Evolutionary conservation across 2,329 filamentous ascomycete genomes (phyloP).

Genomic region (Bimuria novae-zelandiae): DNA sequence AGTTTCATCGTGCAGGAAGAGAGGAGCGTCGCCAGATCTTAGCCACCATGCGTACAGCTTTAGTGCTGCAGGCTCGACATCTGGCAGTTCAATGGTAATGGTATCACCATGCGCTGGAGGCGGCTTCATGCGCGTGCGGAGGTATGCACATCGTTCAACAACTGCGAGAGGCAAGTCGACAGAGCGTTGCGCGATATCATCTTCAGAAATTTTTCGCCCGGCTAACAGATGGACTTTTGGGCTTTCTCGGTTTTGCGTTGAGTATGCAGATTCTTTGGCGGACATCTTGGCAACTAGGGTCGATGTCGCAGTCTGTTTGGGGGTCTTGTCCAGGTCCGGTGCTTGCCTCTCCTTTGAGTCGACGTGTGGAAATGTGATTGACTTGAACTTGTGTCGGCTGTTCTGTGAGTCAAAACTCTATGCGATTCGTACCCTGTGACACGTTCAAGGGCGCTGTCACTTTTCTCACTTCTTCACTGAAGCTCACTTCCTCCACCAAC

Average conservation of each 20-base stretch:
- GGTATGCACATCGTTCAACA: constrained; percentile 14
- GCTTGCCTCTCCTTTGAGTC: neutral
- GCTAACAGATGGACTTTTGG: constrained; percentile 13
- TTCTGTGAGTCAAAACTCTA: neutral
- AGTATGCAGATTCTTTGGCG: neutral
- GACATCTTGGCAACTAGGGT: neutral
- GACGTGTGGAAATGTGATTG: neutral
- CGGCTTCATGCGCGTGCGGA: constrained; percentile 9
- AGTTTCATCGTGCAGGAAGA: neutral
- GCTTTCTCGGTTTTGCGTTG: neutral
- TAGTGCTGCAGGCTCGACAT: constrained; percentile 19
- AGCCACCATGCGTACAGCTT: constrained; percentile 21
- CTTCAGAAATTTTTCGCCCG: constrained; percentile 13
- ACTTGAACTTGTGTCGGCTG: neutral
- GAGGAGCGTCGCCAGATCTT: neutral
- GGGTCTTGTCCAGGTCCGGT: too few species aligned
- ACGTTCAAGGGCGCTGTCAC: neutral
- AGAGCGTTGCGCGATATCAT: constrained; percentile 10
- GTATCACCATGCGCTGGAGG: neutral
- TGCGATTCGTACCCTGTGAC: neutral
- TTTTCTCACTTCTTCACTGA: neutral
- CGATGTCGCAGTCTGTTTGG: neutral
- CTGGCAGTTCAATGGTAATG: constrained; percentile 4
- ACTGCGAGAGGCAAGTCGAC: constrained; percentile 7
- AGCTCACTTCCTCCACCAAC: neutral